A percentile compares a stretch with the other conserved stretches of the same genome.
These are phyloP conservation scores for Allium sativum DNA, from an alignment of 106 monocot genomes.

Conservation along the genomic window DNA sequence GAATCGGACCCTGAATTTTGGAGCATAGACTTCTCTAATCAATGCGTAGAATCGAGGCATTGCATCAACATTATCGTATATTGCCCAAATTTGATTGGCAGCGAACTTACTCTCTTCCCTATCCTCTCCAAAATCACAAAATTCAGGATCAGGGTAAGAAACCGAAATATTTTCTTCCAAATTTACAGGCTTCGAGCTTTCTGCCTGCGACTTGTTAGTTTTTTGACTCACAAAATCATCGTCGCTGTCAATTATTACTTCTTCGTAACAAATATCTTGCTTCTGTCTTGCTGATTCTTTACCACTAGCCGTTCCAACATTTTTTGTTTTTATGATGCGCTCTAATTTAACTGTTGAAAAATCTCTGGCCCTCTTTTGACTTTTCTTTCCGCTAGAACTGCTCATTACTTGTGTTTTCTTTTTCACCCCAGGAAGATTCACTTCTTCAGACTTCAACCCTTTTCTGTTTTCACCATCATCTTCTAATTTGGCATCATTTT, in stretches of 20 bases:
- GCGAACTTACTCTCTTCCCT: constrained; percentile 23
- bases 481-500: constrained; percentile 13
- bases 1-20: constrained; percentile 35
- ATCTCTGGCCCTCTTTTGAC: constrained; percentile 30
- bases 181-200: not conserved
- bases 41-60: constrained; percentile 68
- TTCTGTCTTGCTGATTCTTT: constrained; percentile 10
- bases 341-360: no score
- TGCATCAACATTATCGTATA: constrained; percentile 57
- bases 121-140: constrained; percentile 34
- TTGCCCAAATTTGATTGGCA: constrained; percentile 53
- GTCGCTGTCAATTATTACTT: not conserved
- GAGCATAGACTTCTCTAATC: constrained; percentile 23
- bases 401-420: constrained; percentile 11
- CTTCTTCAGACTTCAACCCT: constrained; percentile 38
- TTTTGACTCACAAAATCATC: constrained; percentile 9
- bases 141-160: constrained; percentile 40
- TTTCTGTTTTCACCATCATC: constrained; percentile 2
- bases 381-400: constrained; percentile 15
- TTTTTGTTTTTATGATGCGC: not conserved
- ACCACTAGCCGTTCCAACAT: constrained; percentile 2
- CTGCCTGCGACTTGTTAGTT: constrained; percentile 8
- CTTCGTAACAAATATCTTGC: constrained; percentile 10
- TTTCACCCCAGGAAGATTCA: constrained; percentile 17
- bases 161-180: not conserved